Evolutionary conservation across 179 eudicot species (phyloP), one percentile per base, ranked within the genome.

Genomic region (Nepenthes alata): DNA sequence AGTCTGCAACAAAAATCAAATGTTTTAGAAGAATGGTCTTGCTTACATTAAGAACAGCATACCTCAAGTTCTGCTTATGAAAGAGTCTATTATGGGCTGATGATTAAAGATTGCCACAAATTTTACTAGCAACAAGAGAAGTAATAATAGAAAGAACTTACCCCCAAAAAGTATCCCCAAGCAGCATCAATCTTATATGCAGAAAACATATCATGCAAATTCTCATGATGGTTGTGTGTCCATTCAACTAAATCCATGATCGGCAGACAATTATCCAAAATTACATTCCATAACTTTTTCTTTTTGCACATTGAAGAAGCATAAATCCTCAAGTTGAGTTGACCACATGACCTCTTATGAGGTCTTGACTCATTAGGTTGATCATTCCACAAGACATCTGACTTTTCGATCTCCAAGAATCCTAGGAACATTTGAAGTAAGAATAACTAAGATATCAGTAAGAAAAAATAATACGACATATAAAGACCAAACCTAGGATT

Each of bases 171-270:
- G 63, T 63, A 72, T 59, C 78, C 64, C 82, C 82, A 74, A 48
- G 96, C 95, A 65, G 68, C 80, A 78, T 85, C 93, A 55, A 85
- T 80, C 49, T 96, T 96, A 70, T 66, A 82, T 10, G 85, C 71
- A 36, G 58, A 66, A 71, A 72, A 73, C 60, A 74, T 63, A 47
- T 89, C 95, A 53, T 75, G 79, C 57, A 89, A 72, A 34, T 89
- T 96, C 75, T 89, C 96, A 5, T 95, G 98, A 74, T 86, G 78
- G 66, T 95, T 89, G 16, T 83, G 84, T 14, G 80, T 77, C 96
- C 98, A 93, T 48, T 93, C 96, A 55, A 93, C 85, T 73, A 89
- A 63, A 15, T 81, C 77, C 84, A 79, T 81, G 69, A 93, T 77
- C 8, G 70, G 78, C 66, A 89, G 83, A 73, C 98, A 93, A 49